Base-by-base conservation (phyloP, 1,139 yeast genomes). In the Saccharomyces uvarum region DNA sequence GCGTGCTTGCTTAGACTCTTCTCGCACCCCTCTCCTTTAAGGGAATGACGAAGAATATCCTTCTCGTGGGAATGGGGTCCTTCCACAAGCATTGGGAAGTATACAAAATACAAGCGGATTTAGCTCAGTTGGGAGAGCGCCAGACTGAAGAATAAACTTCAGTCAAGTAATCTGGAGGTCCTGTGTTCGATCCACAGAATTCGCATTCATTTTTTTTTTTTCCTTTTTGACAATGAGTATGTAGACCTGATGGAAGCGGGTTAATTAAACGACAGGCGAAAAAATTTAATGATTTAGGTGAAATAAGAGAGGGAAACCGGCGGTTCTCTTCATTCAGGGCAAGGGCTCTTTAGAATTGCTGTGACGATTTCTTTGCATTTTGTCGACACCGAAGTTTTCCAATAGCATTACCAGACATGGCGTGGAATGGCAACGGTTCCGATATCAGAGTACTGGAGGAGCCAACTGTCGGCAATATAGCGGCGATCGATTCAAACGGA, bases 141-240 rank as follows among this genome's bases (percentile, higher is more conserved):
- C 66, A 63, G 66, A 63, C 66, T 63, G 66, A 63, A 63, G 63
- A 53, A 21, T 48, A 31, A 11, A 57, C 61, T 58, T 61, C 59
- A 60, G 61, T 58, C 58, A 38, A 46, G 64, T 54, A 47, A 83
- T 84, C 89, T 84, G 87, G 79, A 85, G 89, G 89, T 83, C 88
- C 84, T 82, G 88, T 82, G 89, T 84, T 84, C 89, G 84, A 84
- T 83, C 88, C 89, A 82, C 88, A 83, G 85, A 83, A 80, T 75
- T 80, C 86, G 88, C 89, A 83, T 68, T 59, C 61, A 59, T 62
- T 70, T 69, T 63, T 61, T 54, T 51, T 63, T 61, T 54, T 13
- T 27, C 50, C 13, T 2, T 8, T 24, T 27, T 47, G 49, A 21
- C 19, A 47, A 19, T 41, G 24, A 14, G 6, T 6, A 1, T 14